phyloP scores from a whole-genome alignment of 768 basidiomycete genomes.

The Lactarius evosmus region DNA sequence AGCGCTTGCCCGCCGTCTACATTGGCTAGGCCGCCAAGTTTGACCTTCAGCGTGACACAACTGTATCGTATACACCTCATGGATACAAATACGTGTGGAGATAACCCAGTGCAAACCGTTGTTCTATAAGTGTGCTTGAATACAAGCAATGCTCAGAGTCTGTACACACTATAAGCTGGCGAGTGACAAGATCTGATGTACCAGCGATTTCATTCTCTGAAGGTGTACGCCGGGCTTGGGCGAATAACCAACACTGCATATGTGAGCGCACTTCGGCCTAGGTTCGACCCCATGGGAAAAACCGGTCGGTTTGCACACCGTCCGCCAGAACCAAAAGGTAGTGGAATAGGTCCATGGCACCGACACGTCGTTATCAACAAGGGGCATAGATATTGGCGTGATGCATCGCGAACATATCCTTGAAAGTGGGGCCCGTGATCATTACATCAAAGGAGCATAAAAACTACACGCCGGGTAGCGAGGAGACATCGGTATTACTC shows the following conservation, averaged over 20 bases:
- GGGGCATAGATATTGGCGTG: background rate
- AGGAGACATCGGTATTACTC: conserved; percentile 18
- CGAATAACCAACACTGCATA: background rate
- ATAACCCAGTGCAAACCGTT: background rate
- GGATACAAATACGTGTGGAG: background rate
- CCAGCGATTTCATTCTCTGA: background rate
- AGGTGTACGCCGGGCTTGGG: background rate
- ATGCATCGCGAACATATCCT: conserved; percentile 9
- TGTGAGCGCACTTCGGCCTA: background rate
- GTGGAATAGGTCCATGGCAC: background rate
- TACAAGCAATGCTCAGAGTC: background rate
- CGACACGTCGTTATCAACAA: background rate
- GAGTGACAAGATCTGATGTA: background rate
- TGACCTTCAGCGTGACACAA: background rate
- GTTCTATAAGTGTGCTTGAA: background rate
- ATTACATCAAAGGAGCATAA: conserved; percentile 13
- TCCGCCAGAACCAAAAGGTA: background rate
- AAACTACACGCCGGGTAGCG: conserved; percentile 14
- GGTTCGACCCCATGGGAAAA: background rate
- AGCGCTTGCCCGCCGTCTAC: background rate
- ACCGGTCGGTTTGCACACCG: background rate
- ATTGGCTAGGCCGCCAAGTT: background rate
- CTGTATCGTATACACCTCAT: background rate
- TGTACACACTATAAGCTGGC: background rate
- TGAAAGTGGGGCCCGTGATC: conserved; percentile 17